These are phyloP conservation scores for Erodium trifolium DNA, from an alignment of 441 rosid species.

Conservation along the genomic window DNA sequence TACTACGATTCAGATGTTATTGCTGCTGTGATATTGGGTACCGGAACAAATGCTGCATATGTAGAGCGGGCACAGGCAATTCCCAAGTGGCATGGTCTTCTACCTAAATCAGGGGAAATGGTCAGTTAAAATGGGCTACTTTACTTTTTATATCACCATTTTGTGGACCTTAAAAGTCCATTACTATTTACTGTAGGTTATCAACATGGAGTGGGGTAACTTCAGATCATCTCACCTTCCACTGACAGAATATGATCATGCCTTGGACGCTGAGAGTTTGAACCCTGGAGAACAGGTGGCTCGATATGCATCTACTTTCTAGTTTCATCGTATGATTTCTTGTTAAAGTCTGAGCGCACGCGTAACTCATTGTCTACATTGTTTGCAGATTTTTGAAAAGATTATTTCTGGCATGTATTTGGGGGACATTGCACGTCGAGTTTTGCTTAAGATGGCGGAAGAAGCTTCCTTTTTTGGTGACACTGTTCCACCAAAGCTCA, in stretches of 20 bases:
- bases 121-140: conserved; percentile 24
- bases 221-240: conserved; percentile 63
- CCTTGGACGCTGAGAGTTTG: conserved; percentile 47
- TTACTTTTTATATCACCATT: no score
- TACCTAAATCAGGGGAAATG: conserved; percentile 71
- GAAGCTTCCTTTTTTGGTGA: conserved; percentile 37
- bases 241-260: conserved; percentile 45
- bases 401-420: conserved; percentile 42
- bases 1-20: conserved; percentile 39
- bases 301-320: neutral
- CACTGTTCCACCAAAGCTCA: conserved; percentile 30
- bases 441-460: conserved; percentile 33
- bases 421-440: conserved; percentile 41
- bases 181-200: conserved; percentile 33
- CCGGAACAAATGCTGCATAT: conserved; percentile 62
- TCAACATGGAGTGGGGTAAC: conserved; percentile 79
- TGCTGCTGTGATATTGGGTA: conserved; percentile 59
- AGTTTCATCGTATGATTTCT: no score
- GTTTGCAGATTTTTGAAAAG: conserved; percentile 33
- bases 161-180: no score
- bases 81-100: conserved; percentile 56
- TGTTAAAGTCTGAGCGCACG: no score
- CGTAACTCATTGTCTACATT: no score
- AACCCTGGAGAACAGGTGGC: conserved; percentile 65
- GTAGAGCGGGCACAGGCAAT: conserved; percentile 53